These are phyloP conservation scores for Plectosphaerella plurivora DNA, from an alignment of 2,329 filamentous ascomycete species.

Conservation along the genomic window DNA sequence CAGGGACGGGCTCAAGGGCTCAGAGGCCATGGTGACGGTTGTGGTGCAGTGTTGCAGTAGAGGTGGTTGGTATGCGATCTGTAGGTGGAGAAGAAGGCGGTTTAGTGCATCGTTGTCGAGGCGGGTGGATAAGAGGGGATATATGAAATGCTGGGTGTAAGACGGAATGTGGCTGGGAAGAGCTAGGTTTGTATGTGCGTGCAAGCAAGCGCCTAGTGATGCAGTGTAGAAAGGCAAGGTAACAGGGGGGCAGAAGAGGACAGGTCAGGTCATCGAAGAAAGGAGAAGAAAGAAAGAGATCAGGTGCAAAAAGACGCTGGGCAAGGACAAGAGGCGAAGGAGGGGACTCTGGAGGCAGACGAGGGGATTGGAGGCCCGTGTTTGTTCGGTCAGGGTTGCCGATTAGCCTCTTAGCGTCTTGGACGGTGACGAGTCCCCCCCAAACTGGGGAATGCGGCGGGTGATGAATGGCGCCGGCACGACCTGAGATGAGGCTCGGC, in stretches of 20 bases:
- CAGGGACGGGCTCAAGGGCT: conserved; percentile 8
- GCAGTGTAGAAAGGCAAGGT: not conserved
- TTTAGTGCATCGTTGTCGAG: not conserved
- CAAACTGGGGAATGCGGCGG: not conserved
- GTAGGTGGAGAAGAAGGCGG: not conserved
- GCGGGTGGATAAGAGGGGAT: conserved; percentile 2
- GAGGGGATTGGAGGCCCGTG: not conserved
- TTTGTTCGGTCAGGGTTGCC: conserved; percentile 7
- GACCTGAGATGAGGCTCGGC: not conserved
- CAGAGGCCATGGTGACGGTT: conserved; percentile 10
- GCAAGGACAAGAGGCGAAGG: not conserved
- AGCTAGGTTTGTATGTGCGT: not conserved
- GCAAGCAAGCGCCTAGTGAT: not conserved
- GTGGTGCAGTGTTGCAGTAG: not conserved
- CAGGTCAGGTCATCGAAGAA: not conserved
- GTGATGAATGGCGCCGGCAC: not conserved
- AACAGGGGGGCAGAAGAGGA: not conserved
- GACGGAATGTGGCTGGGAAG: not conserved
- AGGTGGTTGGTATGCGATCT: not conserved
- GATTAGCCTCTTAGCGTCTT: conserved; percentile 14
- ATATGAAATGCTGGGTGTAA: not conserved
- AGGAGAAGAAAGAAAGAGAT: not conserved
- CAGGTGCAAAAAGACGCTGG: not conserved
- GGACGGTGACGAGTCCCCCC: conserved; percentile 13
- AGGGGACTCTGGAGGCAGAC: not conserved